phyloP scores from a whole-genome alignment of 495 filamentous ascomycete genomes.

The Cudoniella acicularis region DNA sequence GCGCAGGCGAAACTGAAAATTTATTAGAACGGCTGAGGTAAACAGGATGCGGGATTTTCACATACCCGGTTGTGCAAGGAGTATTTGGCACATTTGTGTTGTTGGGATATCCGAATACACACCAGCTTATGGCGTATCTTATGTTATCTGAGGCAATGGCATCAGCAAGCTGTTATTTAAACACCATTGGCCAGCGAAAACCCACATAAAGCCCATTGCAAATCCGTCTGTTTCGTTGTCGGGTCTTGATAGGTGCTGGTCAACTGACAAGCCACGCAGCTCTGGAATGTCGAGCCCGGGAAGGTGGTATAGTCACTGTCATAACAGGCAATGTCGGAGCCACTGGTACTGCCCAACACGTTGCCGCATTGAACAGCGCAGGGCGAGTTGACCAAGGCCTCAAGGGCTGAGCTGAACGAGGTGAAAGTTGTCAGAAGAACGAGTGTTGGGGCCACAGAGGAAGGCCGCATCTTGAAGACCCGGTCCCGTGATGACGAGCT shows the following conservation, averaged over 20 bases:
- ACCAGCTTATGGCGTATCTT: slow-evolving; percentile 38
- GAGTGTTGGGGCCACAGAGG: slow-evolving; percentile 3
- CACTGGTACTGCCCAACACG: slow-evolving; percentile 14
- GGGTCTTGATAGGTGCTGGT: slow-evolving; percentile 49
- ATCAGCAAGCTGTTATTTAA: neutral
- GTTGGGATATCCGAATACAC: slow-evolving; percentile 33
- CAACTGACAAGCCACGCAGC: slow-evolving; percentile 56
- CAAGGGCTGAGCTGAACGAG: slow-evolving; percentile 5
- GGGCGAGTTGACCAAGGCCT: slow-evolving; percentile 6
- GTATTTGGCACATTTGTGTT: slow-evolving; percentile 16
- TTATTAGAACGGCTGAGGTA: neutral
- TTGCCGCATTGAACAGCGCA: slow-evolving; percentile 27
- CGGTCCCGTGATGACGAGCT: too few species aligned
- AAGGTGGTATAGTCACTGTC: slow-evolving; percentile 44
- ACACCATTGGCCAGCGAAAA: neutral
- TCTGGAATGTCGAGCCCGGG: slow-evolving; percentile 48
- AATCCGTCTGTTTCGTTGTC: slow-evolving; percentile 46
- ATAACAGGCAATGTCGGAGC: slow-evolving; percentile 52
- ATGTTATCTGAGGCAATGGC: slow-evolving; percentile 33
- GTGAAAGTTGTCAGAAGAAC: slow-evolving; percentile 12
- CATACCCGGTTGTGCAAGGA: slow-evolving; percentile 21
- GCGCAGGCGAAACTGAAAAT: slow-evolving; percentile 18
- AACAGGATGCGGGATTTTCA: neutral
- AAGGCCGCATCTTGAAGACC: slow-evolving; percentile 10
- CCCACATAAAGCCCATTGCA: slow-evolving; percentile 60